These are phyloP conservation scores for Candida coquimbonensis DNA, from an alignment of 805 yeast genomes.

Conservation along the genomic window DNA sequence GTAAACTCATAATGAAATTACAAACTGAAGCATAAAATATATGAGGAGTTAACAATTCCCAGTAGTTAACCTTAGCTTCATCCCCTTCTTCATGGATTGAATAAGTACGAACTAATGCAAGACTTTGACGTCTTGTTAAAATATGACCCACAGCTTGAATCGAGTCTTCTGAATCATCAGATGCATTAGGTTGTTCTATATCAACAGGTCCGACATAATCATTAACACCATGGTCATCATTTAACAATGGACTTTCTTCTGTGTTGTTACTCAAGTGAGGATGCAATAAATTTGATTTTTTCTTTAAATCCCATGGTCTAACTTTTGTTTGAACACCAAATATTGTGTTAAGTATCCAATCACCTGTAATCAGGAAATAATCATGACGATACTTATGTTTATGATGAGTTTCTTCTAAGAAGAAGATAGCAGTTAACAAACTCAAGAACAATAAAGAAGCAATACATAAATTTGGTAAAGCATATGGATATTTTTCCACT, in stretches of 20 bases:
- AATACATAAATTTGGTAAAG: conserved; percentile 46
- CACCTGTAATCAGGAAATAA: conserved; percentile 40
- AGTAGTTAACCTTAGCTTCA: conserved; percentile 14
- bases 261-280: not conserved
- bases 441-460: conserved; percentile 31
- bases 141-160: conserved; percentile 20
- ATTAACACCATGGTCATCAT: conserved; percentile 4
- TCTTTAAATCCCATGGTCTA: conserved; percentile 23
- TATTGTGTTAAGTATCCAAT: conserved; percentile 18
- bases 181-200: too few relatives aligned
- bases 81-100: conserved; percentile 27
- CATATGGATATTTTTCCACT: conserved; percentile 38
- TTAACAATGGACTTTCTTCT: conserved; percentile 14
- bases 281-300: not conserved
- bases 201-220: not conserved
- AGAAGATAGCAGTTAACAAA: conserved; percentile 33
- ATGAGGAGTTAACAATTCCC: conserved; percentile 24
- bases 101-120: conserved; percentile 26
- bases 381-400: conserved; percentile 33
- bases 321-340: conserved; percentile 16
- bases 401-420: conserved; percentile 48
- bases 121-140: conserved; percentile 27
- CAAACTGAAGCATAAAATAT: conserved; percentile 30
- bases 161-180: conserved; percentile 14
- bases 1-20: conserved; percentile 39